Evolutionary conservation across 176 grass and related monocot genomes (phyloP).

Genomic region (Cenchrus fungigraminus): DNA sequence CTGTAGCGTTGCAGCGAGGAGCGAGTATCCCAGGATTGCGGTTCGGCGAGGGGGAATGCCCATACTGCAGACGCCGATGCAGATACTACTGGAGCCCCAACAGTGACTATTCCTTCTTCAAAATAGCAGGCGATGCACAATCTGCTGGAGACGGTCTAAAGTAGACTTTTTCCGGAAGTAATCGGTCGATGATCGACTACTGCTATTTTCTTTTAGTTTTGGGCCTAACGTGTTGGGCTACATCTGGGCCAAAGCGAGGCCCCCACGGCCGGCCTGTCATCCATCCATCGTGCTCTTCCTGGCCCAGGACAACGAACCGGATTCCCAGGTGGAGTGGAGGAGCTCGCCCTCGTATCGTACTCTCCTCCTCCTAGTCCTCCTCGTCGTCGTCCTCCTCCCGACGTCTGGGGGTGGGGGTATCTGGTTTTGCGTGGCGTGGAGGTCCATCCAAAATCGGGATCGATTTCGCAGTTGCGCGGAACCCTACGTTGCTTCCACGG

Average conservation of each 20-base stretch:
- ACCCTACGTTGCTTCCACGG: conserved; percentile 22
- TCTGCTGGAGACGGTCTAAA: no score
- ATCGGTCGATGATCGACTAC: no score
- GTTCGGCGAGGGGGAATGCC: no score
- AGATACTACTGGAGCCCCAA: no score
- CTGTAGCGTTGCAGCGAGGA: no score
- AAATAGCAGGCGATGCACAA: no score
- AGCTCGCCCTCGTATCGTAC: not conserved
- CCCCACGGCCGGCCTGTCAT: no score
- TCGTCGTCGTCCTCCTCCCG: not conserved
- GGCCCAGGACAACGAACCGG: not conserved
- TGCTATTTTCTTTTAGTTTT: not conserved
- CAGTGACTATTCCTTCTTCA: no score
- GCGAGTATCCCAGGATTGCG: no score
- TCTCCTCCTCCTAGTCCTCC: not conserved
- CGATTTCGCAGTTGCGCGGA: not conserved
- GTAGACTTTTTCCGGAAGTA: no score
- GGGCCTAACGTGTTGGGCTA: not conserved
- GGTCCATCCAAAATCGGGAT: not conserved
- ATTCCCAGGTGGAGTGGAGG: not conserved
- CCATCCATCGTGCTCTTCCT: not conserved
- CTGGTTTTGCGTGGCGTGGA: conserved; percentile 23
- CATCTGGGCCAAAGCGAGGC: not conserved
- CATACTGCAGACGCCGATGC: no score
- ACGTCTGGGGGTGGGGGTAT: not conserved